Percentiles rank a stretch among this genome's conserved stretches.
Conservation (phyloP, 352 stramenopile species). For the Blastocystis sp. region DNA sequence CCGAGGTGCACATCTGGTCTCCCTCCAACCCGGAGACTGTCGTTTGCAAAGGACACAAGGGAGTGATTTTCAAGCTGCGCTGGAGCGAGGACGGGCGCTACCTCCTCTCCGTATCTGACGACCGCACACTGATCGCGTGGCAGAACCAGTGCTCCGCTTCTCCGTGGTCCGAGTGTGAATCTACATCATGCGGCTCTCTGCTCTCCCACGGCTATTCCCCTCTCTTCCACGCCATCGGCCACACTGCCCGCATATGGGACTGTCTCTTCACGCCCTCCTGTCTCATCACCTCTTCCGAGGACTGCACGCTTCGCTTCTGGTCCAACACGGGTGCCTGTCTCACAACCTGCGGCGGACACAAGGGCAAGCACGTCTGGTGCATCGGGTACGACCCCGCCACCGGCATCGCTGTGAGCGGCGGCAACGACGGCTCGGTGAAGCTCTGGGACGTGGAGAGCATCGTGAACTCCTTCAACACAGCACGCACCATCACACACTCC, state of each 20-base stretch:
- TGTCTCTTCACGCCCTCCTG: constrained; percentile 12
- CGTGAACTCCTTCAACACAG: neutral
- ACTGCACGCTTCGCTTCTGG: constrained; percentile 63
- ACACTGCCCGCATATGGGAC: constrained; percentile 60
- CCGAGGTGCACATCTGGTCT: constrained; percentile 58
- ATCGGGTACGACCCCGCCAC: constrained; percentile 4
- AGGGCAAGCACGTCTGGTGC: constrained; percentile 71
- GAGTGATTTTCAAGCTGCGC: constrained; percentile 72
- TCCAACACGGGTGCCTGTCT: neutral
- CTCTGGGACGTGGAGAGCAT: constrained; percentile 50
- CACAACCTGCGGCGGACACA: constrained; percentile 5
- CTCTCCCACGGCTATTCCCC: neutral
- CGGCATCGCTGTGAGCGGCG: constrained; percentile 22
- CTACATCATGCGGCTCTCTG: neutral
- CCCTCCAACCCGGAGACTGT: neutral
- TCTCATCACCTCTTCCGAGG: constrained; percentile 50
- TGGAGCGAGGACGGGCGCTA: constrained; percentile 66
- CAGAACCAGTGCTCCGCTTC: neutral
- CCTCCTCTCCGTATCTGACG: constrained; percentile 71
- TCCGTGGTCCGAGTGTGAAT: neutral
- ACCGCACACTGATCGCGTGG: constrained; percentile 49
- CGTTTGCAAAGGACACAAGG: constrained; percentile 39
- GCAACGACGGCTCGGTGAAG: constrained; percentile 68
- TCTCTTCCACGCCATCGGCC: constrained; percentile 33
- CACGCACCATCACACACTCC: neutral